Evolutionary conservation across 2,329 filamentous ascomycete genomes (phyloP).

Genomic region (Verticillium dahliae): DNA sequence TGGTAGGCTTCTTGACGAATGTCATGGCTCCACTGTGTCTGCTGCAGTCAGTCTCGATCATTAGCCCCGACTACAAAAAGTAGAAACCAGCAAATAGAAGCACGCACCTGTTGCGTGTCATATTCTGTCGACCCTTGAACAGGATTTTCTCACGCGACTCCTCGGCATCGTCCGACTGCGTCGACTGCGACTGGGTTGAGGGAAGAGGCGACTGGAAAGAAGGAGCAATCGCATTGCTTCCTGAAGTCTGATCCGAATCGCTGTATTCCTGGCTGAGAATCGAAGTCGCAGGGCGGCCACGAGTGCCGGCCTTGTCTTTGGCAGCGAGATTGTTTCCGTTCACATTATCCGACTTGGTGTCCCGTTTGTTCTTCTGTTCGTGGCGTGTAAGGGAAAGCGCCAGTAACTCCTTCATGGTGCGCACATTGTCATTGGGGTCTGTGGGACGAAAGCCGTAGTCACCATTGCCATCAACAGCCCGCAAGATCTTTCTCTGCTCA

Average conservation of each 20-base stretch:
- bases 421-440: background rate
- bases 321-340: slow-evolving; percentile 4
- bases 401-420: background rate
- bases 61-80: background rate
- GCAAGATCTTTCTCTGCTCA: background rate
- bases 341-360: slow-evolving; percentile 11
- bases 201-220: background rate
- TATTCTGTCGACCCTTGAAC: slow-evolving; percentile 27
- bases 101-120: slow-evolving; percentile 23
- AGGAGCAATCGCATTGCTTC: background rate
- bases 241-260: background rate
- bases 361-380: slow-evolving; percentile 5
- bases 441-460: background rate
- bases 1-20: slow-evolving; percentile 42
- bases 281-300: slow-evolving; percentile 3
- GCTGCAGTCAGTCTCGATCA: slow-evolving; percentile 12
- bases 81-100: background rate
- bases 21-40: slow-evolving; percentile 39
- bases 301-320: background rate
- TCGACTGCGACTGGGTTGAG: background rate
- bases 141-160: slow-evolving; percentile 15
- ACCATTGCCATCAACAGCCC: background rate
- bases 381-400: background rate
- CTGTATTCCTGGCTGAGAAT: background rate
- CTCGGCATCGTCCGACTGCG: background rate